These are phyloP conservation scores for Trichoderma gracile DNA, from an alignment of 2,329 filamentous ascomycete genomes.

Conservation along the genomic window DNA sequence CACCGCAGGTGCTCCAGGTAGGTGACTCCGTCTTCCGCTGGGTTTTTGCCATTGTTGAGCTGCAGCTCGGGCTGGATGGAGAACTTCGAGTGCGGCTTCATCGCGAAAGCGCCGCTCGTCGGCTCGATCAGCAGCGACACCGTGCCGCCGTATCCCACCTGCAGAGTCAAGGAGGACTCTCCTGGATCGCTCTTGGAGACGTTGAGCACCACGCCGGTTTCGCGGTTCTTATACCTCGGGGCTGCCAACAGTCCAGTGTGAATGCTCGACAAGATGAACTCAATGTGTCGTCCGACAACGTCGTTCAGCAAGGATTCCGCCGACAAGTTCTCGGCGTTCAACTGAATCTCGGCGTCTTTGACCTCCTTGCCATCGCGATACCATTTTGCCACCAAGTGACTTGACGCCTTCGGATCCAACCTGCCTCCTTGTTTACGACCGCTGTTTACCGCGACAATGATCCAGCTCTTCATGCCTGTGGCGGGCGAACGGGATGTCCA, in stretches of 20 bases:
- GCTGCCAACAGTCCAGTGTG: constrained; percentile 60
- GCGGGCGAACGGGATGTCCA: constrained; percentile 64
- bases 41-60: constrained; percentile 62
- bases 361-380: constrained; percentile 80
- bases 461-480: constrained; percentile 77
- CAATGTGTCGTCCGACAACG: constrained; percentile 74
- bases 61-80: constrained; percentile 61
- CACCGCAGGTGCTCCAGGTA: constrained; percentile 64
- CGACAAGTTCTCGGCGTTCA: constrained; percentile 69
- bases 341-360: constrained; percentile 62
- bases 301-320: constrained; percentile 71
- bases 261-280: constrained; percentile 68
- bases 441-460: constrained; percentile 80
- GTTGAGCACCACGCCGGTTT: constrained; percentile 59
- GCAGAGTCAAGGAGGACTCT: constrained; percentile 67
- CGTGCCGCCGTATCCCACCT: constrained; percentile 64
- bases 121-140: constrained; percentile 70
- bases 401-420: constrained; percentile 49
- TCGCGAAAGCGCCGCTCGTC: constrained; percentile 71
- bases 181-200: constrained; percentile 63
- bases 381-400: constrained; percentile 70
- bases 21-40: constrained; percentile 57
- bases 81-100: constrained; percentile 64
- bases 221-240: constrained; percentile 61
- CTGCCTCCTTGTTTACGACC: constrained; percentile 51